Evolutionary conservation across 192 early-diverging fungal genomes (phyloP).

Genomic region (Umbelopsis sp.): DNA sequence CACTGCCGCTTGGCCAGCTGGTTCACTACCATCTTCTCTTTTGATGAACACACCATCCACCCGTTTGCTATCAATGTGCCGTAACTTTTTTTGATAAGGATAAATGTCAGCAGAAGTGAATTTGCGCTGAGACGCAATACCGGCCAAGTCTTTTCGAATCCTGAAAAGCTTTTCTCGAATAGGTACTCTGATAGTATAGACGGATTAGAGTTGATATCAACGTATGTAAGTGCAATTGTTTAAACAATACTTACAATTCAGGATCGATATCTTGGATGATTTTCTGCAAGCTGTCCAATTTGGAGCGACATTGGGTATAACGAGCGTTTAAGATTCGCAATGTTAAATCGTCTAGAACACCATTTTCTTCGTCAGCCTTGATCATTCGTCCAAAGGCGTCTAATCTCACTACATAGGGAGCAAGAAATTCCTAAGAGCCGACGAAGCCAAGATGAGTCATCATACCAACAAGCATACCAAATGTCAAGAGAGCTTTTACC

Average conservation of each 20-base stretch:
- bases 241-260: neutral
- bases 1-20: conserved; percentile 84
- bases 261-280: conserved; percentile 18
- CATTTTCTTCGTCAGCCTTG: conserved; percentile 48
- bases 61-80: conserved; percentile 76
- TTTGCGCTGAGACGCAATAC: conserved; percentile 36
- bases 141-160: conserved; percentile 62
- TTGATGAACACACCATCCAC: conserved; percentile 82
- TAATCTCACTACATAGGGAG: conserved; percentile 63
- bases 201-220: neutral
- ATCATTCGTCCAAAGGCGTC: conserved; percentile 63
- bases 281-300: neutral
- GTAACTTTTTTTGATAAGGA: conserved; percentile 69
- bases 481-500: neutral
- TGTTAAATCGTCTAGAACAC: conserved; percentile 40
- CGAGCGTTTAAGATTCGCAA: conserved; percentile 47
- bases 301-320: conserved; percentile 34
- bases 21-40: conserved; percentile 63
- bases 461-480: too few species aligned
- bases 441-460: neutral
- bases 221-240: neutral
- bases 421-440: conserved; percentile 39
- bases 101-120: conserved; percentile 41
- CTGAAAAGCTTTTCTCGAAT: conserved; percentile 72
- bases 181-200: conserved; percentile 37